Percentiles rank a stretch among this genome's conserved stretches.
phyloP scores from a whole-genome alignment of 352 stramenopile species.

The Globisporangium perplexum region DNA sequence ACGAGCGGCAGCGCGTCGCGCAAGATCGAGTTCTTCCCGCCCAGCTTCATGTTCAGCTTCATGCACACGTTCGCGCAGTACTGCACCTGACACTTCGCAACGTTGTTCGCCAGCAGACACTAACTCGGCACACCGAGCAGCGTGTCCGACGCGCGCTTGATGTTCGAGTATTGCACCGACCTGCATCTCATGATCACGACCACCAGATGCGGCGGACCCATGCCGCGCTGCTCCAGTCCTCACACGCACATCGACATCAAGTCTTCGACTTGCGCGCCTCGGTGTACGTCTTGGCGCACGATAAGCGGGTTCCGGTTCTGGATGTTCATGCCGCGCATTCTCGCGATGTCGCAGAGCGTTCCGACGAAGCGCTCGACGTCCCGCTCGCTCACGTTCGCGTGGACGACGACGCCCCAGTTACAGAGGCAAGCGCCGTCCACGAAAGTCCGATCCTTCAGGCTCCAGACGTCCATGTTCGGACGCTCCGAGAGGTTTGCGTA shows the following conservation, averaged over 20 bases:
- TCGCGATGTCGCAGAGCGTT: constrained; percentile 26
- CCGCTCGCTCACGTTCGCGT: constrained; percentile 24
- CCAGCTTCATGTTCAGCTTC: constrained; percentile 79
- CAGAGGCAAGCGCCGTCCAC: constrained; percentile 36
- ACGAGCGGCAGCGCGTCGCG: constrained; percentile 35
- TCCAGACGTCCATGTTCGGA: constrained; percentile 60
- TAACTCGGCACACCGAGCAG: constrained; percentile 62
- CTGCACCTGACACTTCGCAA: constrained; percentile 35
- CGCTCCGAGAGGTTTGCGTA: constrained; percentile 57
- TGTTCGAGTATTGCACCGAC: constrained; percentile 43
- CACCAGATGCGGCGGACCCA: constrained; percentile 37
- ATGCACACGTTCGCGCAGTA: constrained; percentile 66
- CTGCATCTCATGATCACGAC: constrained; percentile 52
- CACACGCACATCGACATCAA: constrained; percentile 52
- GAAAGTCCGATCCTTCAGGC: constrained; percentile 70
- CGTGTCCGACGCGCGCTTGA: constrained; percentile 70
- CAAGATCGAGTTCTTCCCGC: constrained; percentile 57
- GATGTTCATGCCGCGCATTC: constrained; percentile 32
- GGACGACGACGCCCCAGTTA: constrained; percentile 59
- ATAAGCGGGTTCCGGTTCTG: constrained; percentile 31
- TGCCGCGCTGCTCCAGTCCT: constrained; percentile 28
- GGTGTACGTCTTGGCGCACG: constrained; percentile 29
- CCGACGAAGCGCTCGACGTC: constrained; percentile 39
- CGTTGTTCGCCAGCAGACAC: constrained; percentile 51
- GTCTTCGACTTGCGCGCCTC: constrained; percentile 39